Percentiles rank a stretch among this genome's conserved stretches.
Conservation (phyloP, 495 filamentous ascomycete species). For the Aspergillus steynii region DNA sequence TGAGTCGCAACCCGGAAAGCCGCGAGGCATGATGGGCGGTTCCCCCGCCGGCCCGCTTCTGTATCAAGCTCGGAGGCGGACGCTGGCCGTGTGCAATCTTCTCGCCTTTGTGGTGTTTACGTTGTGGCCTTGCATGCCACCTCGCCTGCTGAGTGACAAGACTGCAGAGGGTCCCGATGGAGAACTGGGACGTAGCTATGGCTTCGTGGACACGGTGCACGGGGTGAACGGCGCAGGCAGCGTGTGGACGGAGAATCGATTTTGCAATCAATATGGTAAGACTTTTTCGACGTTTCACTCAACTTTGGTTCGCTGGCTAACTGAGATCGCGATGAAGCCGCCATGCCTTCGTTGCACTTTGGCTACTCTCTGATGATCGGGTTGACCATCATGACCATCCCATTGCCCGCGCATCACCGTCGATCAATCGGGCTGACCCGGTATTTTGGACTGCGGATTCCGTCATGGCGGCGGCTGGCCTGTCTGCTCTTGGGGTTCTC, state of each 20-base stretch:
- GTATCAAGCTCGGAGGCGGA: slow-evolving; percentile 63
- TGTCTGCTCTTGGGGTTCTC: slow-evolving; percentile 55
- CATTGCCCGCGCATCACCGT: slow-evolving; percentile 41
- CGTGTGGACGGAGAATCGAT: slow-evolving; percentile 73
- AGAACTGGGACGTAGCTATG: slow-evolving; percentile 55
- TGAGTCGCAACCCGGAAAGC: slow-evolving; percentile 38
- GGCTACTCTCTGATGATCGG: slow-evolving; percentile 78
- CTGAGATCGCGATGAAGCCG: slow-evolving; percentile 41
- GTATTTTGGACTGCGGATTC: slow-evolving; percentile 27
- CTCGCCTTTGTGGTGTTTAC: slow-evolving; percentile 78
- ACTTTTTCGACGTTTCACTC: background rate
- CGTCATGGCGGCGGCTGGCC: slow-evolving; percentile 46
- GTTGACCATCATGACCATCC: slow-evolving; percentile 60
- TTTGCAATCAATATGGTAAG: slow-evolving; percentile 65
- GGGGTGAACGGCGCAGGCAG: slow-evolving; percentile 58
- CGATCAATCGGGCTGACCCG: slow-evolving; percentile 22
- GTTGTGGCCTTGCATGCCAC: slow-evolving; percentile 80
- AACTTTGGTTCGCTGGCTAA: background rate
- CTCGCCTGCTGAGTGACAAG: slow-evolving; percentile 62
- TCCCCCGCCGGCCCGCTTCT: slow-evolving; percentile 50
- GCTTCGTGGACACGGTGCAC: slow-evolving; percentile 78
- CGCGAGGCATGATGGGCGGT: slow-evolving; percentile 31
- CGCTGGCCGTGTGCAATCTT: slow-evolving; percentile 73
- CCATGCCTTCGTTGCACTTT: slow-evolving; percentile 81
- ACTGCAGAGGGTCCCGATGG: slow-evolving; percentile 41